Base-by-base conservation (phyloP, 2,329 filamentous ascomycete species). In the Raffaelea arxii region DNA sequence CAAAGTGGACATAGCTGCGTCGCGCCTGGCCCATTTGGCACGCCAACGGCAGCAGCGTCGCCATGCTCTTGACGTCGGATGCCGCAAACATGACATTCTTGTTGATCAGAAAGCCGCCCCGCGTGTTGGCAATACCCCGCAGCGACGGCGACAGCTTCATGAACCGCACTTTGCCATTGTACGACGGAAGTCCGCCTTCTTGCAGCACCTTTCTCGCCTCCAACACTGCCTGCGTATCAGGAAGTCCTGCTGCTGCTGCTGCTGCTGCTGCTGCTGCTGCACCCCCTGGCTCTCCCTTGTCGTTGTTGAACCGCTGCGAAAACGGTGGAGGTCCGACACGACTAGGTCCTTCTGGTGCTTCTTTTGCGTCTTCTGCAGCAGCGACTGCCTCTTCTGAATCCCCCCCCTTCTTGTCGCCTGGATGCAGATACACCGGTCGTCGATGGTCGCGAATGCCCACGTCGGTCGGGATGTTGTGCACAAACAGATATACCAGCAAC, bases 41-140 rank as follows among this genome's bases (percentile, higher is more conserved):
- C 6, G 90, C 87, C 59, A 95, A 70, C 1, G 89, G 88, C 25
- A 95, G 67, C 45, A 96, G 62, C 25, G 76, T 75, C 0, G 86
- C 75, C 16, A 81, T 78, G 58, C 86, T 92, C 60, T 77, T 77
- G 43, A 94, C 65, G 50, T 75, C 89, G 0, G 86, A 82, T 4
- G 85, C 81, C 4, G 82, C 83, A 59, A 95, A 95, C 3, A 96
- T 63, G 16, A 95, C 74, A 56, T 89, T 89, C 43, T 75, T 75
- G 57, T 85, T 86, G 32, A 65, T 59, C 25, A 59, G 51, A 45
- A 67, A 66, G 42, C 64, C 62, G 4, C 80, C 80, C 23, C 67
- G 66, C 0, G 77, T 79, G 19, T 63, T 67, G 7, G 69, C 60
- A 38, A 83, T 77, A 12, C 68, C 71, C 37, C 80, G 75, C 36